Evolutionary conservation across 257 asterid species (phyloP), one percentile per base, ranked within the genome.

Genomic region (Rhazya stricta): DNA sequence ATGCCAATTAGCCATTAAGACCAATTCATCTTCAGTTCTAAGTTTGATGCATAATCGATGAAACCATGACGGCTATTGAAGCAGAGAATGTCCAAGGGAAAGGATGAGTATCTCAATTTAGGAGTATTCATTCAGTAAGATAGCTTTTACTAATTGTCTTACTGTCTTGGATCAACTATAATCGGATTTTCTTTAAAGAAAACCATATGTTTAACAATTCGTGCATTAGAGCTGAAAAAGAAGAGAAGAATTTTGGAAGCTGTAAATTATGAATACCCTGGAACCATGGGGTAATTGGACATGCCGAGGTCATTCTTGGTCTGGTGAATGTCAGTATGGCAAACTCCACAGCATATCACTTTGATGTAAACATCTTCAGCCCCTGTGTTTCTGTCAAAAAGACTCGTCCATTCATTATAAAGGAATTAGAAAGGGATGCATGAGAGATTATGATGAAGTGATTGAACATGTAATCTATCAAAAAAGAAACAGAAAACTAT

Each of bases 271-370:
- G 9, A 8, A 3, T 94, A 94, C 98, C 98, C 98, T 1, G 98
- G 98, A 80, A 94, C 98, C 97, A 94, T 89, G 75, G 97, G 97
- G 79, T 90, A 94, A 62, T 87, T 90, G 83, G 97, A 94, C 95
- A 86, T 90, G 89, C 98, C 97, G 41, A 94, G 97, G 51, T 94
- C 95, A 82, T 94, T 94, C 76, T 94, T 94, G 73, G 84, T 25
- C 84, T 94, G 97, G 70, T 94, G 97, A 84, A 94, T 34, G 75
- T 94, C 98, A 4, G 89, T 85, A 75, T 94, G 98, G 79, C 98
- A 94, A 76, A 94, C 77, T 77, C 98, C 98, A 78, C 97, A 94
- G 84, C 86, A 86, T 30, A 84, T 79, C 80, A 94, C 97, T 84
- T 80, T 94, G 83, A 91, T 69, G 78, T 84, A 86, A 60, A 94